Evolutionary conservation across 2,329 filamentous ascomycete genomes (phyloP).

Genomic region (Myriosclerotinia scirpicola): DNA sequence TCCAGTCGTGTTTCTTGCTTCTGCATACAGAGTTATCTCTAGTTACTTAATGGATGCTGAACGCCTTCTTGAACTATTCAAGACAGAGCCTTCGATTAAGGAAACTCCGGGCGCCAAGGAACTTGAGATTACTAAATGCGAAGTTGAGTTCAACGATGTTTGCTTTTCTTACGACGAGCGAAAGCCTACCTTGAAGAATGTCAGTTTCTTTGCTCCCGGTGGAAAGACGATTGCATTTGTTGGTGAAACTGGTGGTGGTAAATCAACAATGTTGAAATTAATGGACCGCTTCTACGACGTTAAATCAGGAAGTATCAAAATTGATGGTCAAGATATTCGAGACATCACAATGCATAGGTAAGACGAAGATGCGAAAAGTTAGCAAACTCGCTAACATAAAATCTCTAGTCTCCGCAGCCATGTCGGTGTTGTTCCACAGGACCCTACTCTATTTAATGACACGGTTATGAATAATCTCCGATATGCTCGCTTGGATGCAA

Average conservation of each 20-base stretch:
- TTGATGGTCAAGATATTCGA: constrained; percentile 43
- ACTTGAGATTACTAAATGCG: constrained; percentile 46
- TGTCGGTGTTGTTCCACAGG: constrained; percentile 58
- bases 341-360: constrained; percentile 49
- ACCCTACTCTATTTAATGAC: constrained; percentile 56
- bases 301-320: constrained; percentile 43
- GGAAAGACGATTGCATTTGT: constrained; percentile 49
- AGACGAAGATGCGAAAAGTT: constrained; percentile 47
- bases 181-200: constrained; percentile 40
- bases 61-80: constrained; percentile 56
- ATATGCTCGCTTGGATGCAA: constrained; percentile 38
- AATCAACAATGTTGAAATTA: constrained; percentile 47
- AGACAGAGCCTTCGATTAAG: constrained; percentile 55
- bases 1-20: constrained; percentile 43
- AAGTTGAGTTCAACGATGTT: constrained; percentile 41
- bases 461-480: constrained; percentile 46
- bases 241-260: constrained; percentile 48
- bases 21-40: constrained; percentile 50
- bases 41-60: constrained; percentile 65
- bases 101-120: constrained; percentile 49
- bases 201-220: constrained; percentile 41
- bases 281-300: constrained; percentile 49
- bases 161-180: constrained; percentile 43
- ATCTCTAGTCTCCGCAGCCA: constrained; percentile 42
- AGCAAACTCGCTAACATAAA: constrained; percentile 27